These are phyloP conservation scores for Penicillium corylophilum DNA, from an alignment of 2,329 filamentous ascomycete genomes.

Conservation along the genomic window DNA sequence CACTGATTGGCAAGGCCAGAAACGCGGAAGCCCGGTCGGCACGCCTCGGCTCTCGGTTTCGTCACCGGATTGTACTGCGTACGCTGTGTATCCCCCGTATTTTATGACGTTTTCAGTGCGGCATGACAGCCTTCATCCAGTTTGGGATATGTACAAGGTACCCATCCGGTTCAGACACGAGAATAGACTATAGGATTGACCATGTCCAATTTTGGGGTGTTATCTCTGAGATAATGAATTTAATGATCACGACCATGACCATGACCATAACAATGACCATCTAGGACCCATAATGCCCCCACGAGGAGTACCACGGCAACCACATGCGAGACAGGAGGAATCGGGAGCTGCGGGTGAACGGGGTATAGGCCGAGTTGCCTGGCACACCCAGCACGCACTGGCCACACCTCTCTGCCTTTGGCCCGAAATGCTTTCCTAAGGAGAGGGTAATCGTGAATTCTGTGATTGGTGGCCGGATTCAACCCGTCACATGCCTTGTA, in stretches of 20 bases:
- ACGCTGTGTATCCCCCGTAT: conserved; percentile 3
- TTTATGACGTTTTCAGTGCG: conserved; percentile 26
- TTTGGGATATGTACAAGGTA: background rate
- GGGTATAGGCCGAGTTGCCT: conserved; percentile 12
- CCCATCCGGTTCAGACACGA: too few relatives aligned
- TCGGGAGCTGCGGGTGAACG: conserved; percentile 6
- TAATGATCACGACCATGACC: background rate
- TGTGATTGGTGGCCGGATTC: conserved; percentile 22
- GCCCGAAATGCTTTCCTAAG: conserved; percentile 10
- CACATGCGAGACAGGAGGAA: conserved; percentile 6
- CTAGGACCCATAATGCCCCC: background rate
- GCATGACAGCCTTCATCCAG: background rate
- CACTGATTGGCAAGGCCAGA: conserved; percentile 28
- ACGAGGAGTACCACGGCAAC: background rate
- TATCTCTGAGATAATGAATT: too few relatives aligned
- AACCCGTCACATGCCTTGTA: conserved; percentile 28
- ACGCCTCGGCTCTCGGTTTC: conserved; percentile 38
- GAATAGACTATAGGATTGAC: too few relatives aligned
- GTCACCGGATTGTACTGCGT: conserved; percentile 21
- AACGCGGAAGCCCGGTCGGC: conserved; percentile 32
- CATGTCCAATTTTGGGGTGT: too few relatives aligned
- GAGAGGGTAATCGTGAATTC: conserved; percentile 19
- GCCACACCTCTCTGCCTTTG: conserved; percentile 11
- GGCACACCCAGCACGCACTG: conserved; percentile 3
- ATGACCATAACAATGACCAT: background rate